phyloP scores from a whole-genome alignment of 495 filamentous ascomycete genomes.

The Annulohypoxylon stygium region DNA sequence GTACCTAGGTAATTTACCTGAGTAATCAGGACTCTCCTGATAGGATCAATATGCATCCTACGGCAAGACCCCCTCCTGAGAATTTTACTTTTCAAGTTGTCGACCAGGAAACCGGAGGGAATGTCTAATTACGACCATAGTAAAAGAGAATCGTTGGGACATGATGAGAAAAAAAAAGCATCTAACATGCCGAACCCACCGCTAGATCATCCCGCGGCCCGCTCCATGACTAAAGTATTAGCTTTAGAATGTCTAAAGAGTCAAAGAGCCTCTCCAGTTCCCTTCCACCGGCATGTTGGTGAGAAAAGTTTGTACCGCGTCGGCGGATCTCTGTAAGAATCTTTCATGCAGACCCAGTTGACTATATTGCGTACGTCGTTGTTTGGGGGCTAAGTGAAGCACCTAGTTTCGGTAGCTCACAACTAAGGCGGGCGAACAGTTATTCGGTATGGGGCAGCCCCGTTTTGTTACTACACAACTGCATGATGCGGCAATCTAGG shows the following conservation, averaged over 20 bases:
- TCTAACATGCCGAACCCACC: constrained; percentile 27
- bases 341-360: constrained; percentile 24
- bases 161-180: constrained; percentile 23
- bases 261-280: constrained; percentile 12
- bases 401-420: constrained; percentile 34
- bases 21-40: constrained; percentile 19
- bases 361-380: constrained; percentile 23
- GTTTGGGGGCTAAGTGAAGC: constrained; percentile 26
- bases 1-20: background rate
- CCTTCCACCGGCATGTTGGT: constrained; percentile 26
- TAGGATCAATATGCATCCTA: constrained; percentile 9
- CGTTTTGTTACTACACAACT: constrained; percentile 26
- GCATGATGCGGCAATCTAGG: constrained; percentile 30
- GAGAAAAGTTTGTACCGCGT: constrained; percentile 42
- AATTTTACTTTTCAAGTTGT: constrained; percentile 30
- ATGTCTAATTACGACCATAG: constrained; percentile 31
- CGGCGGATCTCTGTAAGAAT: constrained; percentile 28
- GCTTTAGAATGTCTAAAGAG: constrained; percentile 8
- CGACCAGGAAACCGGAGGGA: constrained; percentile 40
- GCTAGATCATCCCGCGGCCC: constrained; percentile 40
- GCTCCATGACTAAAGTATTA: constrained; percentile 42
- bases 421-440: constrained; percentile 14
- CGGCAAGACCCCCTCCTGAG: constrained; percentile 25
- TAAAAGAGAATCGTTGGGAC: constrained; percentile 26
- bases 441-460: constrained; percentile 30